Percentiles rank a stretch among this genome's conserved stretches.
These are phyloP conservation scores for Diaporthe citriasiana DNA, from an alignment of 2,329 filamentous ascomycete species.

Conservation along the genomic window DNA sequence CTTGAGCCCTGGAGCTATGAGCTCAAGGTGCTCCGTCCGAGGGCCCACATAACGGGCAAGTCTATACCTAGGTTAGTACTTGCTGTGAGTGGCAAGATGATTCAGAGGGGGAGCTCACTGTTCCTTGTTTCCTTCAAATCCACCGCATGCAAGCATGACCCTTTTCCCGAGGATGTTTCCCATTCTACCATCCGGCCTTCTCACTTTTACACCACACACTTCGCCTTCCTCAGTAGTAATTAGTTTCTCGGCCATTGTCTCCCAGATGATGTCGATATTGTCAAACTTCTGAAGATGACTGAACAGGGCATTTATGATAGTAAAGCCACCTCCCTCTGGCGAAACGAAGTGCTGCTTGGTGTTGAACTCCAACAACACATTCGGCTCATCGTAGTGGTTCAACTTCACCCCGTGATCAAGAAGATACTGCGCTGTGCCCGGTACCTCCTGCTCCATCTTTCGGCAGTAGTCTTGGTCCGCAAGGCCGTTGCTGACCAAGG, in stretches of 20 bases:
- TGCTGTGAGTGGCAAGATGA: too few relatives aligned
- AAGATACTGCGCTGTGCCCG: constrained; percentile 14
- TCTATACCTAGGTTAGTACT: neutral
- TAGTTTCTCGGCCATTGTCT: constrained; percentile 34
- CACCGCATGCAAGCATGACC: constrained; percentile 21
- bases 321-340: constrained; percentile 10
- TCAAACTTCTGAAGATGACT: constrained; percentile 16
- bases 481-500: constrained; percentile 53
- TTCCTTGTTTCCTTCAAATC: constrained; percentile 31
- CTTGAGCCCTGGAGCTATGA: constrained; percentile 22
- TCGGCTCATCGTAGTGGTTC: constrained; percentile 18
- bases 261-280: constrained; percentile 20
- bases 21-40: constrained; percentile 20
- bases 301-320: constrained; percentile 24
- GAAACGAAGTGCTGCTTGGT: constrained; percentile 35
- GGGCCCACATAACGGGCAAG: constrained; percentile 28
- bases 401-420: constrained; percentile 24
- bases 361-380: constrained; percentile 30
- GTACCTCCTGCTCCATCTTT: constrained; percentile 50
- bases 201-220: constrained; percentile 9
- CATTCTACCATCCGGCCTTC: constrained; percentile 12
- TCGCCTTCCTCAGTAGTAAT: constrained; percentile 14
- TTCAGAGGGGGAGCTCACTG: neutral
- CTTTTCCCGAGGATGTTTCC: neutral
- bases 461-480: constrained; percentile 57